Evolutionary conservation across 2,329 filamentous ascomycete species (phyloP), one percentile per base, ranked within the genome.

Genomic region (Stenocarpella maydis): DNA sequence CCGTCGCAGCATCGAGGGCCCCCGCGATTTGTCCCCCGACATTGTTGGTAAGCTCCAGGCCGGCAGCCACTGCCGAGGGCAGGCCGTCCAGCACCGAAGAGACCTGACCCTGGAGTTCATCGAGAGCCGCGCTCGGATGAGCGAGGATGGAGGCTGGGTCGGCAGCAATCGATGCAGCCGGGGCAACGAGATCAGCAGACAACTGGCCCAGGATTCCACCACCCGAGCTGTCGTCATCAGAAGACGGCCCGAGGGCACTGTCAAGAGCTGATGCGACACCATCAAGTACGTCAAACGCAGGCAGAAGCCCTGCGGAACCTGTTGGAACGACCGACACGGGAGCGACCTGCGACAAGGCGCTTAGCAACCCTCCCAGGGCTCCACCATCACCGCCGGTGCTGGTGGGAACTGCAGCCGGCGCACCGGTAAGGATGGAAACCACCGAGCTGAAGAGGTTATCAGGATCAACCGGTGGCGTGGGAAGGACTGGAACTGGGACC

Each of bases 21-120:
- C 52, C 65, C 9, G 71, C 68, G 15, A 72, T 49, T 43, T 71
- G 65, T 1, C 54, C 49, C 17, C 68, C 71, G 21, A 72, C 61
- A n/a, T 71, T 68, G 47, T 52, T 60, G 19, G 68, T 54, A 67
- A 72, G n/a, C 31, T 70, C 65, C 8, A 70, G 26, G 26, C 68
- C 71, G n/a, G 66, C 71, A 28, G 69, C 68, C 21, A 72, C 41
- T n/a, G 65, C 68, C 8, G 68, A 68, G 12, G 71, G 71, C 54
- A 72, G 50, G 41, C 54, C 63, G 31, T 53, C 65, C 43, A 72
- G 69, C 24, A 71, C 49, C 10, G 53, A 67, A 17, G 71, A 66
- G 9, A 72, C 69, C 31, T 67, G 69, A 19, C 49, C 60, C 43
- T 71, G 69, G 28, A 72, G 60, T 3, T 45, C 21, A 50, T 45